phyloP scores from a whole-genome alignment of 23 red algal species.

The Gracilaria domingensis region DNA sequence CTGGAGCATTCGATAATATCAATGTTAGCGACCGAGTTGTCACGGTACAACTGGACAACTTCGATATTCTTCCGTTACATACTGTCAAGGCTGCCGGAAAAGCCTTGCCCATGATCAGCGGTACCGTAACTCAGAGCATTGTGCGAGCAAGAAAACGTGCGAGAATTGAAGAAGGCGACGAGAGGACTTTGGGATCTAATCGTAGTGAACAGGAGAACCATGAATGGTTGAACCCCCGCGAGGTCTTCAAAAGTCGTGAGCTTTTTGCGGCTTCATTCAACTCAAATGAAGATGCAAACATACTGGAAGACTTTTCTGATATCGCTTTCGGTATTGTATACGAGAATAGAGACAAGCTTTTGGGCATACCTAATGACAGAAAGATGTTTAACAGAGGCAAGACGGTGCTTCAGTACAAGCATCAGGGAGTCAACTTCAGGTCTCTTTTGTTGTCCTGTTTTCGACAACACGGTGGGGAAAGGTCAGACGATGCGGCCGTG shows the following conservation, averaged over 20 bases:
- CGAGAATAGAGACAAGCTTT: not conserved
- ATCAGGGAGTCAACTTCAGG: slow-evolving; percentile 20
- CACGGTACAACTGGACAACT: slow-evolving; percentile 41
- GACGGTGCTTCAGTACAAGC: not conserved
- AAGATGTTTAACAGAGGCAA: not conserved
- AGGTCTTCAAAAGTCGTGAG: not conserved
- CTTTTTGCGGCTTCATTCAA: slow-evolving; percentile 7
- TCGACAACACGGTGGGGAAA: not conserved
- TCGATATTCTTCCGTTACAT: slow-evolving; percentile 29
- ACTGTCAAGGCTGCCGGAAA: slow-evolving; percentile 21
- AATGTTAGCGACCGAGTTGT: not conserved
- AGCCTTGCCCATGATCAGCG: slow-evolving; percentile 17
- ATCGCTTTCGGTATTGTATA: slow-evolving; percentile 13
- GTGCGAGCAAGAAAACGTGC: not conserved
- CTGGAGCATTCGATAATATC: not conserved
- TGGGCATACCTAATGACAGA: not conserved
- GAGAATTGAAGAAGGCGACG: too few relatives aligned
- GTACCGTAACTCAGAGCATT: slow-evolving; percentile 9
- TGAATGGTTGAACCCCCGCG: not conserved
- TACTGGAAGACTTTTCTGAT: slow-evolving; percentile 34
- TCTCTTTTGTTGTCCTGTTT: slow-evolving; percentile 30
- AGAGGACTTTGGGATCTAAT: too few relatives aligned
- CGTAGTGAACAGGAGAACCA: not conserved
- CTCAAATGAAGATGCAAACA: not conserved
- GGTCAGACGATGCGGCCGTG: not conserved